Evolutionary conservation across 306 rosid species (phyloP), one percentile per base, ranked within the genome.

Genomic region (Cyclanthera cordifolia): DNA sequence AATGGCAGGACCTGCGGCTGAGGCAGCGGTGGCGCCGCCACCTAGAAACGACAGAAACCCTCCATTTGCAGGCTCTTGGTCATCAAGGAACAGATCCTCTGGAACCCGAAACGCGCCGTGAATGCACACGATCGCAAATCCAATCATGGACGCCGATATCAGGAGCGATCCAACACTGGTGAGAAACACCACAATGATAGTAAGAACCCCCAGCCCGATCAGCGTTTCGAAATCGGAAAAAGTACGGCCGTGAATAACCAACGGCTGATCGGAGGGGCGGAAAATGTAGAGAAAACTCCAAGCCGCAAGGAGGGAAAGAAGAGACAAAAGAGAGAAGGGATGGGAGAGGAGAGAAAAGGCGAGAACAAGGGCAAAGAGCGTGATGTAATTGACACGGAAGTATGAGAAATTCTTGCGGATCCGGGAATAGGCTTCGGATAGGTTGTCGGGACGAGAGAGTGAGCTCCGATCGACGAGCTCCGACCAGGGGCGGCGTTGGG

Each of bases 31-130:
- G 43, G 97, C 87, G 7, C 95, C 95, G 1, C 91, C 85, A 0
- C 98, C 98, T 2, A 92, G 88, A 85, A 92, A 92, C 2, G 96
- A 89, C 52, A 92, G 86, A 46, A 92, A 82, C 8, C 98, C 98
- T 15, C 88, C 32, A 73, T 79, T 85, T 19, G 47, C 69, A 0
- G 92, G 93, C 82, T 92, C 98, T 49, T 89, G 95, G 12, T 92
- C 96, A 68, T 92, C 98, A 1, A 89, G 89, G 72, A 92, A 92
- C 72, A 92, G 80, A 41, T 92, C 98, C 77, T 92, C 98, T 0
- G 98, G 98, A 16, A 87, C 82, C 72, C 90, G 80, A 32, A 92
- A 92, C 5, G 98, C 93, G 4, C 98, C 98, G 64, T 92, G 98
- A 1, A 85, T 82, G 43, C 86, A 83, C 3, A 80, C 86, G 14